phyloP scores from a whole-genome alignment of 495 filamentous ascomycete genomes.

The Copromyces sp. region DNA sequence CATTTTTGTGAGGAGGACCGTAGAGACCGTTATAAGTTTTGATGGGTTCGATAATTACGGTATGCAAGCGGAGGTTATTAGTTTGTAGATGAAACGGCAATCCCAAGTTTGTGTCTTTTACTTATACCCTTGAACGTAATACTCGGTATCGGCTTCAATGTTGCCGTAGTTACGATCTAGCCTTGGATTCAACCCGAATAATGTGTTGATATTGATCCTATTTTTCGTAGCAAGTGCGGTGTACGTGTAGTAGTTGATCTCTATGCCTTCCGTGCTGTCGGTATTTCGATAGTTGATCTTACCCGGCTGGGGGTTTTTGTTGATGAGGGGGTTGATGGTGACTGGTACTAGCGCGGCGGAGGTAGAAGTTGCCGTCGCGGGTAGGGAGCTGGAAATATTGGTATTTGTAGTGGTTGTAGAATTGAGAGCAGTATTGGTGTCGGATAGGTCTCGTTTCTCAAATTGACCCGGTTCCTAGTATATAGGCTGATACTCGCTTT shows the following conservation, averaged over 20 bases:
- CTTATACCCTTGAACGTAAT: conserved; percentile 22
- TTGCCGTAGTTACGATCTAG: conserved; percentile 14
- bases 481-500: too few species aligned
- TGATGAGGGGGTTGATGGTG: neutral
- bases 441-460: too few species aligned
- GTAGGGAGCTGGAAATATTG: too few species aligned
- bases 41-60: conserved; percentile 16
- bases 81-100: neutral
- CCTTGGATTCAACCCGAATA: conserved; percentile 17
- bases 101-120: neutral
- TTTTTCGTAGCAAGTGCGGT: conserved; percentile 3
- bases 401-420: too few species aligned
- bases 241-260: conserved; percentile 18
- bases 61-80: too few species aligned
- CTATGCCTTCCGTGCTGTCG: neutral
- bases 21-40: conserved; percentile 16
- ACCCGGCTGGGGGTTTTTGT: neutral
- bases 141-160: conserved; percentile 13
- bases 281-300: conserved; percentile 13
- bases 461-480: too few species aligned
- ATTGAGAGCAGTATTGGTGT: too few species aligned
- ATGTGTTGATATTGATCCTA: conserved; percentile 9
- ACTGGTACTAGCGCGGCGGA: neutral
- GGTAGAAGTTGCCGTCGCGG: too few species aligned
- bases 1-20: conserved; percentile 22